phyloP scores from a whole-genome alignment of 225 moss, liverwort and hornwort genomes.

The Marchantia paleacea region DNA sequence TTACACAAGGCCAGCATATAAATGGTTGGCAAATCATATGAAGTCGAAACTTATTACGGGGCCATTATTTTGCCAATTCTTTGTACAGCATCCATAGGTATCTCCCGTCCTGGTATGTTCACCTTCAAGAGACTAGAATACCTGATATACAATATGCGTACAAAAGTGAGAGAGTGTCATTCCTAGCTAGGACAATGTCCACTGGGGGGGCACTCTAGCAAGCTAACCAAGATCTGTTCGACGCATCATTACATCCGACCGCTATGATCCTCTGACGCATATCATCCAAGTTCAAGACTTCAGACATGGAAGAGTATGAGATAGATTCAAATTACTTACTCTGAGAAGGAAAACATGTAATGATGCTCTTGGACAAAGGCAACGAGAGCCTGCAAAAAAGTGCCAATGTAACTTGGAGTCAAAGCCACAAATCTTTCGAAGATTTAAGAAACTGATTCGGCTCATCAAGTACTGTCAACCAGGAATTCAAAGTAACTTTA shows the following conservation, averaged over 20 bases:
- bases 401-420: neutral
- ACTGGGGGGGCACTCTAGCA: neutral
- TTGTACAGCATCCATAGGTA: slow-evolving; percentile 45
- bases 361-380: slow-evolving; percentile 44
- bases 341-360: slow-evolving; percentile 48
- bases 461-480: neutral
- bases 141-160: slow-evolving; percentile 21
- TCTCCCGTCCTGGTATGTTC: slow-evolving; percentile 44
- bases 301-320: neutral
- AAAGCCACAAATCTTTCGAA: neutral
- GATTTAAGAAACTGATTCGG: neutral
- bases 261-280: too few species aligned
- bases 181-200: neutral
- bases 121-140: slow-evolving; percentile 52
- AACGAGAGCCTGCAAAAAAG: slow-evolving; percentile 35
- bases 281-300: too few species aligned
- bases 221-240: neutral
- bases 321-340: slow-evolving; percentile 28
- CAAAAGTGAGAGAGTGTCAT: neutral
- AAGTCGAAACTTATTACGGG: slow-evolving; percentile 25
- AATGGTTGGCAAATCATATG: neutral
- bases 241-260: too few species aligned
- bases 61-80: slow-evolving; percentile 51
- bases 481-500: neutral
- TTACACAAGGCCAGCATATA: neutral